phyloP scores from a whole-genome alignment of 176 grass and related monocot species.

The Poa annua region DNA sequence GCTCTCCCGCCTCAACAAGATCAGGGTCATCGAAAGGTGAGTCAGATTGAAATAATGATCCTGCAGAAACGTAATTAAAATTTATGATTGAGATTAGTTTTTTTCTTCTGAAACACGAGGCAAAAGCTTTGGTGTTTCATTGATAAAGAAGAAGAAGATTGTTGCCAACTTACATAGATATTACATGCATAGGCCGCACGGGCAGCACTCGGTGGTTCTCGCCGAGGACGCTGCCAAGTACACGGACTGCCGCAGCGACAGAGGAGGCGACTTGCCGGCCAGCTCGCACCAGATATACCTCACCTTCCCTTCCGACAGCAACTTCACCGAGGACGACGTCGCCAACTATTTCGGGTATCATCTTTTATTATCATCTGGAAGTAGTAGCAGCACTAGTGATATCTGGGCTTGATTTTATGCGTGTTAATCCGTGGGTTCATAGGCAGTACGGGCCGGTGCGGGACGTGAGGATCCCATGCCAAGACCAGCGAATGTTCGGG shows the following conservation, averaged over 20 bases:
- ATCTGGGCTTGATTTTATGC: background rate
- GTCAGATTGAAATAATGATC: background rate
- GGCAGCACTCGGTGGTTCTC: conserved; percentile 79
- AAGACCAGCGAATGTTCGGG: conserved; percentile 90
- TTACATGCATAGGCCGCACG: conserved; percentile 63
- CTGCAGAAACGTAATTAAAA: background rate
- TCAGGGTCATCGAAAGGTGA: conserved; percentile 75
- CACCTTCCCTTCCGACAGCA: conserved; percentile 86
- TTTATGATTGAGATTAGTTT: background rate
- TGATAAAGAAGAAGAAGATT: too few relatives aligned
- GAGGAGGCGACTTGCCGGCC: conserved; percentile 45
- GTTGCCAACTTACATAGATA: background rate
- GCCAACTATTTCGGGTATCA: conserved; percentile 75
- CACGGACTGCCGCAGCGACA: conserved; percentile 49
- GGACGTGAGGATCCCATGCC: conserved; percentile 86
- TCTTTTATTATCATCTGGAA: background rate
- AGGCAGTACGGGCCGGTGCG: conserved; percentile 74
- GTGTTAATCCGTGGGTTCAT: background rate
- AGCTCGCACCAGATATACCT: conserved; percentile 93
- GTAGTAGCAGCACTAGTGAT: background rate
- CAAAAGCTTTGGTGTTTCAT: too few relatives aligned
- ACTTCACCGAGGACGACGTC: conserved; percentile 73
- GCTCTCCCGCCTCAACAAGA: conserved; percentile 74
- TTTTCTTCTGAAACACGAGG: background rate
- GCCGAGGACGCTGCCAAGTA: conserved; percentile 71